These are phyloP conservation scores for Geranium brycei DNA, from an alignment of 345 rosid species.

Conservation along the genomic window DNA sequence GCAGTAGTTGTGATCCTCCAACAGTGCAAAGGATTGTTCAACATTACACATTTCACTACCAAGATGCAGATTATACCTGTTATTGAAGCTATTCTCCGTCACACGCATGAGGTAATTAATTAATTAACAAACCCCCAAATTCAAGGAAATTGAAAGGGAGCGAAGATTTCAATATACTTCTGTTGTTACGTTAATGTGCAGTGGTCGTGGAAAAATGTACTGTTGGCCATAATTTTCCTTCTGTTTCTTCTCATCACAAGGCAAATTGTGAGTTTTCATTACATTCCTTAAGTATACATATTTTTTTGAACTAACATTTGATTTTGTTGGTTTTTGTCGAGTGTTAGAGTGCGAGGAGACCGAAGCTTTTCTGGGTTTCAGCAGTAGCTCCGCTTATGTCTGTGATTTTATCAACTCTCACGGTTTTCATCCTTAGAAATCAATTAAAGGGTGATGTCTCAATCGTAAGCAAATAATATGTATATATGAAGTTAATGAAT, in stretches of 20 bases:
- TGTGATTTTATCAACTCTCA: background rate
- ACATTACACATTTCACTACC: constrained; percentile 27
- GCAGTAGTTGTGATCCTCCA: constrained; percentile 30
- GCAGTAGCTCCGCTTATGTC: background rate
- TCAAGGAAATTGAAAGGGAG: too few species aligned
- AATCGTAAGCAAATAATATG: background rate
- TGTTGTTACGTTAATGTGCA: background rate
- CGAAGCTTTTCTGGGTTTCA: background rate
- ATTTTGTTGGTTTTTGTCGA: background rate
- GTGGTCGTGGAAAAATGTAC: background rate
- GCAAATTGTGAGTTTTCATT: background rate
- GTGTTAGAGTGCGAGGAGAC: background rate
- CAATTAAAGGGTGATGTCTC: background rate
- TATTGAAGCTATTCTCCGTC: constrained; percentile 18
- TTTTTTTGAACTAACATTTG: background rate
- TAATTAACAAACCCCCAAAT: too few species aligned
- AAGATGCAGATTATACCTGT: constrained; percentile 30
- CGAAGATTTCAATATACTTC: too few species aligned
- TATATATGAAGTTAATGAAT: too few species aligned
- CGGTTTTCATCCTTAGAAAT: background rate
- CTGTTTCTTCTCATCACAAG: background rate
- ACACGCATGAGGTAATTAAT: constrained; percentile 18
- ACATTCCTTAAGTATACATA: background rate
- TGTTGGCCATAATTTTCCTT: background rate
- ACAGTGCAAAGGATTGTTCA: constrained; percentile 34